phyloP scores from a whole-genome alignment of 2,329 filamentous ascomycete species.

The Nakataea oryzae region DNA sequence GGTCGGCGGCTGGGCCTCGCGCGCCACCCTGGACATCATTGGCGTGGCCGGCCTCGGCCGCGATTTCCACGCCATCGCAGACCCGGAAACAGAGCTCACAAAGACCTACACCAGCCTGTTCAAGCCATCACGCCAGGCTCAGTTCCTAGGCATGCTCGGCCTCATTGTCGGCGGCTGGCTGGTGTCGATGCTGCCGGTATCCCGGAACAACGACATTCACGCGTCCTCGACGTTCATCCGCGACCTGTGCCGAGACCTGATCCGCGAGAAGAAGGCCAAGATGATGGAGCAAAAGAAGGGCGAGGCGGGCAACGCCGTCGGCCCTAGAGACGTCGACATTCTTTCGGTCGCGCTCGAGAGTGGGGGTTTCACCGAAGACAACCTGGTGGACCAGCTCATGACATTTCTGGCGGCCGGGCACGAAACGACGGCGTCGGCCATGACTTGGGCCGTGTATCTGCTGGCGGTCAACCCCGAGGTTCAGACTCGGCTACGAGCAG shows the following conservation, averaged over 20 bases:
- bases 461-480: conserved; percentile 56
- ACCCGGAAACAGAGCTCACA: conserved; percentile 50
- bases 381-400: conserved; percentile 83
- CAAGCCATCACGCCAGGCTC: conserved; percentile 37
- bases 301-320: not conserved
- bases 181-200: conserved; percentile 53
- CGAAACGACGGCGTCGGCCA: conserved; percentile 65
- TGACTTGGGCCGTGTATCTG: conserved; percentile 67
- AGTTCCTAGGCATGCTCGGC: conserved; percentile 45
- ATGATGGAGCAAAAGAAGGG: conserved; percentile 29
- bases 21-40: conserved; percentile 66
- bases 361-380: conserved; percentile 65
- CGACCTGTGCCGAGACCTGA: conserved; percentile 54
- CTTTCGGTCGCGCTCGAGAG: conserved; percentile 70
- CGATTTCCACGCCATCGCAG: conserved; percentile 56
- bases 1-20: conserved; percentile 51
- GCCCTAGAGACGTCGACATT: conserved; percentile 54
- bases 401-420: conserved; percentile 78
- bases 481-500: conserved; percentile 56
- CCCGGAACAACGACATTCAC: conserved; percentile 56
- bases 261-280: conserved; percentile 56
- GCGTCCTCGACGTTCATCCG: conserved; percentile 50
- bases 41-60: conserved; percentile 60
- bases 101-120: conserved; percentile 46
- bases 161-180: conserved; percentile 56